Conservation (phyloP, 257 asterid genomes). For the Lycium ferocissimum region DNA sequence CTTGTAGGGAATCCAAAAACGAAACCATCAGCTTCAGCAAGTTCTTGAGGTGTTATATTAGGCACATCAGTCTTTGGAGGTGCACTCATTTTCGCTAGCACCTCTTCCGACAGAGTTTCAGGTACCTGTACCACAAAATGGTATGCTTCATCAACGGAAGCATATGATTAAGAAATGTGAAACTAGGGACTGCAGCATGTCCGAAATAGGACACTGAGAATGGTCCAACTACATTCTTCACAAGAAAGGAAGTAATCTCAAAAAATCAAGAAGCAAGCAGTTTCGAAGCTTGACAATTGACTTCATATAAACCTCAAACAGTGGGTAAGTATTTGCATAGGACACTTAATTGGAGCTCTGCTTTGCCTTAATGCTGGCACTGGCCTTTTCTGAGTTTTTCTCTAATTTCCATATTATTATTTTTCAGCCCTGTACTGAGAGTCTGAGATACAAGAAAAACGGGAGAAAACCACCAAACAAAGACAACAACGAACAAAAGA, state of each 20-base stretch:
- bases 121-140: constrained; percentile 59
- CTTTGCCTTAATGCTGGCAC: background rate
- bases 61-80: constrained; percentile 76
- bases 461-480: background rate
- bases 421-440: background rate
- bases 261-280: background rate
- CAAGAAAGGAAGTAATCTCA: background rate
- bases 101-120: constrained; percentile 70
- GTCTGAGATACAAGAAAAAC: background rate
- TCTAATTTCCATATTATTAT: background rate
- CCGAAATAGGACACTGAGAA: background rate
- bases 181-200: background rate
- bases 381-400: background rate
- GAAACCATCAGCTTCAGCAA: constrained; percentile 78
- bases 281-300: constrained; percentile 1
- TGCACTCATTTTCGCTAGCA: constrained; percentile 80
- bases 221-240: background rate
- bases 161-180: constrained; percentile 9
- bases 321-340: background rate
- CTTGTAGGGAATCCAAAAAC: constrained; percentile 85
- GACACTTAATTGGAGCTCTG: background rate
- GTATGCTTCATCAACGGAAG: background rate
- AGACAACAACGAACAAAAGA: background rate
- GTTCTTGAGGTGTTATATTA: constrained; percentile 60
- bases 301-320: background rate